A percentile compares a stretch with the other conserved stretches of the same genome.
phyloP scores from a whole-genome alignment of 1,284 basidiomycete genomes.

The Ustilago sp. region DNA sequence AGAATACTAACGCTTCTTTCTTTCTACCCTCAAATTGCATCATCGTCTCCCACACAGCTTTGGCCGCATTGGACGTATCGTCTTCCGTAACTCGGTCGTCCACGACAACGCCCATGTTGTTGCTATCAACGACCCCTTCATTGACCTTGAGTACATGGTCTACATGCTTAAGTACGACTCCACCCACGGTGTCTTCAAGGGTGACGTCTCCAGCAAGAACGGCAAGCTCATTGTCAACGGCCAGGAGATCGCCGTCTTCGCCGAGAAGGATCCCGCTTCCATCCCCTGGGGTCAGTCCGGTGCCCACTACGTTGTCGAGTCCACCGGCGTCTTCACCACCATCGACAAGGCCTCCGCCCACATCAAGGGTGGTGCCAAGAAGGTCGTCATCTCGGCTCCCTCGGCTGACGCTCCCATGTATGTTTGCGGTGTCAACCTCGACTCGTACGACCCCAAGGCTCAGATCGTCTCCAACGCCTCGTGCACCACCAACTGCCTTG shows the following conservation, averaged over 20 bases:
- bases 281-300: slow-evolving; percentile 86
- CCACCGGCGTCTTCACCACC: slow-evolving; percentile 99
- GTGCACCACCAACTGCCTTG: slow-evolving; percentile 97
- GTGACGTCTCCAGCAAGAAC: slow-evolving; percentile 83
- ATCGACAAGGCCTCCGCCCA: slow-evolving; percentile 86
- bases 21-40: background rate
- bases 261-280: slow-evolving; percentile 85
- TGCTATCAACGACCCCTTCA: slow-evolving; percentile 80
- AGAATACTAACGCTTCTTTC: slow-evolving; percentile 4
- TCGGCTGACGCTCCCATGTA: slow-evolving; percentile 97
- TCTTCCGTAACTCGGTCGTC: slow-evolving; percentile 80
- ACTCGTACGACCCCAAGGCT: slow-evolving; percentile 90
- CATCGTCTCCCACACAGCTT: slow-evolving; percentile 47
- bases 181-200: slow-evolving; percentile 95
- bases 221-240: slow-evolving; percentile 91
- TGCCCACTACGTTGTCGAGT: slow-evolving; percentile 95
- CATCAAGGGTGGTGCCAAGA: slow-evolving; percentile 99
- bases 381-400: slow-evolving; percentile 99
- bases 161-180: slow-evolving; percentile 99
- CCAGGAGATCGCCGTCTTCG: slow-evolving; percentile 81
- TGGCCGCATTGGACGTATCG: slow-evolving; percentile 75
- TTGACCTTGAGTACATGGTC: slow-evolving; percentile 78
- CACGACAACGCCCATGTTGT: slow-evolving; percentile 61
- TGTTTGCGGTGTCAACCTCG: slow-evolving; percentile 89
- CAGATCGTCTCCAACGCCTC: slow-evolving; percentile 96